Percentiles rank a stretch among this genome's conserved stretches.
These are phyloP conservation scores for Lyophyllum semitale DNA, from an alignment of 768 basidiomycete genomes.

Conservation along the genomic window DNA sequence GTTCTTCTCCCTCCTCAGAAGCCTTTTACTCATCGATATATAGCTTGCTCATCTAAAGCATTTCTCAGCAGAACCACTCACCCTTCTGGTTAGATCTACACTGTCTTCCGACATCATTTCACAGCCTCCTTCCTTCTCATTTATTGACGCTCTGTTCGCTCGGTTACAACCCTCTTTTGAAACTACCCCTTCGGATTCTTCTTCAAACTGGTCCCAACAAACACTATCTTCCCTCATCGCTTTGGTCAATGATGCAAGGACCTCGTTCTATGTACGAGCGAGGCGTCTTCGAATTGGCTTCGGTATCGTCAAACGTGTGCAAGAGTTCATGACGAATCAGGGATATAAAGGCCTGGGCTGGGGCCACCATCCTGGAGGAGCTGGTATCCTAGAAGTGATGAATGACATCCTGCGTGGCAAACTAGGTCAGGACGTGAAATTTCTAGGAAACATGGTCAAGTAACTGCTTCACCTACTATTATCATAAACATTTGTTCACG, in stretches of 20 bases:
- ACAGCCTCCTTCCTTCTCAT: slow-evolving; percentile 19
- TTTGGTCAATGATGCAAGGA: slow-evolving; percentile 39
- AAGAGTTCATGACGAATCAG: slow-evolving; percentile 41
- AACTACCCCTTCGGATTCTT: slow-evolving; percentile 8
- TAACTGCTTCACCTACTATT: slow-evolving; percentile 26
- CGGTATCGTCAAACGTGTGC: slow-evolving; percentile 43
- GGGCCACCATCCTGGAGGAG: slow-evolving; percentile 21
- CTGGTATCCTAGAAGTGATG: slow-evolving; percentile 40
- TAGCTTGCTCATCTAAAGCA: slow-evolving; percentile 73
- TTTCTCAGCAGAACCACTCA: slow-evolving; percentile 59
- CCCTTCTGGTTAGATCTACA: slow-evolving; percentile 38
- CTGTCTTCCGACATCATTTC: slow-evolving; percentile 18
- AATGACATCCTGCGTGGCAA: slow-evolving; percentile 45
- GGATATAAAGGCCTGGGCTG: slow-evolving; percentile 44
- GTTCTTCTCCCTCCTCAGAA: neutral
- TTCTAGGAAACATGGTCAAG: slow-evolving; percentile 50
- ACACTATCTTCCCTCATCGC: slow-evolving; percentile 31
- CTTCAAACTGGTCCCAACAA: slow-evolving; percentile 24
- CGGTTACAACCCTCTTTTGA: slow-evolving; percentile 28
- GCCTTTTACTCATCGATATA: neutral
- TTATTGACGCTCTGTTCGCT: slow-evolving; percentile 38
- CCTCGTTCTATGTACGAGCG: slow-evolving; percentile 28
- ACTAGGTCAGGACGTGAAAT: slow-evolving; percentile 41
- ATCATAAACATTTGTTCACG: neutral
- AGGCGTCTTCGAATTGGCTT: slow-evolving; percentile 48